Evolutionary conservation across 2,329 filamentous ascomycete genomes (phyloP).

Genomic region (Periconia macrospinosa): DNA sequence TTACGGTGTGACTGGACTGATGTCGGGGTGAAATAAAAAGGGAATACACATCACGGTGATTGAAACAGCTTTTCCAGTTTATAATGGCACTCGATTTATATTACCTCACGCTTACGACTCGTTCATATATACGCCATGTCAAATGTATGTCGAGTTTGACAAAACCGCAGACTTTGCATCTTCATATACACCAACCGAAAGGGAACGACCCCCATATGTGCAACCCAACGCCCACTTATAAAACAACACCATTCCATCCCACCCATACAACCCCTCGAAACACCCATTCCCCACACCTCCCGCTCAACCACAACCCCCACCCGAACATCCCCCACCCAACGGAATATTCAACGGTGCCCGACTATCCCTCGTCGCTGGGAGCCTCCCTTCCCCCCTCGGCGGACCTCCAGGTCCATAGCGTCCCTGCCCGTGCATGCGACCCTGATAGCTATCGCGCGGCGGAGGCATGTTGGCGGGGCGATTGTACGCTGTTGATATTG

Average conservation of each 20-base stretch:
- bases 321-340: slow-evolving; percentile 10
- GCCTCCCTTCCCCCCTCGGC: slow-evolving; percentile 19
- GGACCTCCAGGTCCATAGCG: slow-evolving; percentile 19
- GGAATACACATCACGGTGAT: too few species aligned
- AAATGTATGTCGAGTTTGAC: too few species aligned
- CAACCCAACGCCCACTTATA: too few species aligned
- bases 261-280: not conserved
- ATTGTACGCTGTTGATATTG: slow-evolving; percentile 19
- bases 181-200: too few species aligned
- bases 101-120: too few species aligned
- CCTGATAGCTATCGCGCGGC: slow-evolving; percentile 31
- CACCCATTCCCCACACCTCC: not conserved
- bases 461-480: slow-evolving; percentile 24
- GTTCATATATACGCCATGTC: too few species aligned
- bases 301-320: slow-evolving; percentile 23
- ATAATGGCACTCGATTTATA: too few species aligned
- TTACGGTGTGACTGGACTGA: not conserved
- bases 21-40: too few species aligned
- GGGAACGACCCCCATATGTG: too few species aligned
- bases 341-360: slow-evolving; percentile 31
- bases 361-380: slow-evolving; percentile 25
- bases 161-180: too few species aligned
- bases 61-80: too few species aligned
- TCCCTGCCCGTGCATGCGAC: slow-evolving; percentile 31
- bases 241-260: not conserved